phyloP scores from a whole-genome alignment of 2,329 filamentous ascomycete genomes.

The Aspergillus persii region DNA sequence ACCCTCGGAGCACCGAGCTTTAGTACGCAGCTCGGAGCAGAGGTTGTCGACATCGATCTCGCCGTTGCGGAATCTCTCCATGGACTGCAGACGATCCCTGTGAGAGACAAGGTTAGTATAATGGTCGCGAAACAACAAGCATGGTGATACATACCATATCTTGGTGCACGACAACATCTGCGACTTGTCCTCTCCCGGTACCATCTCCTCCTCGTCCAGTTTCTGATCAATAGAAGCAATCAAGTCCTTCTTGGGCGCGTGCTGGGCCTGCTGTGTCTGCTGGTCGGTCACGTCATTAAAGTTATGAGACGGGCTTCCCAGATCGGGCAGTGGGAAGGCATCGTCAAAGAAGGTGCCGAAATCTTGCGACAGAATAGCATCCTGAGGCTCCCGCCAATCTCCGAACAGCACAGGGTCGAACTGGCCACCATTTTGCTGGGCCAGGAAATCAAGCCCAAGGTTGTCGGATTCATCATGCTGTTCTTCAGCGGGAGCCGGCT shows the following conservation, averaged over 20 bases:
- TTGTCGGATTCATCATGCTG: slow-evolving; percentile 6
- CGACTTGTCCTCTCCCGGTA: slow-evolving; percentile 58
- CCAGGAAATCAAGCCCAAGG: slow-evolving; percentile 62
- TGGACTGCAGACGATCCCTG: slow-evolving; percentile 87
- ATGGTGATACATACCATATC: slow-evolving; percentile 70
- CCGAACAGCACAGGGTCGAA: slow-evolving; percentile 92
- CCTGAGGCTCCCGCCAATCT: slow-evolving; percentile 87
- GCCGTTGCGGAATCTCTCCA: slow-evolving; percentile 81
- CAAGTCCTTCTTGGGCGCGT: slow-evolving; percentile 62
- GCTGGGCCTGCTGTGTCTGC: slow-evolving; percentile 22
- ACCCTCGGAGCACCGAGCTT: slow-evolving; percentile 87
- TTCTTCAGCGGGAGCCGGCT: slow-evolving; percentile 10
- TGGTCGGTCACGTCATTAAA: slow-evolving; percentile 35
- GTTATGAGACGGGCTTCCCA: slow-evolving; percentile 76
- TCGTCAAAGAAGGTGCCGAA: slow-evolving; percentile 75
- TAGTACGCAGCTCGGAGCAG: slow-evolving; percentile 88
- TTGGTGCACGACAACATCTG: slow-evolving; percentile 80
- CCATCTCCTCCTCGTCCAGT: slow-evolving; percentile 66
- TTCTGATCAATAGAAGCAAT: slow-evolving; percentile 72
- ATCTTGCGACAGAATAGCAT: slow-evolving; percentile 69
- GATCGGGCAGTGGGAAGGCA: slow-evolving; percentile 73
- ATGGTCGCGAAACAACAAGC: background rate
- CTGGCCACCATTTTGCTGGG: slow-evolving; percentile 75
- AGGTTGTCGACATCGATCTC: slow-evolving; percentile 92
- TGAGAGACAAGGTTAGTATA: slow-evolving; percentile 41